Percentiles rank a stretch among this genome's conserved stretches.
These are phyloP conservation scores for Cordyceps fumosorosea DNA, from an alignment of 2,329 filamentous ascomycete species.

Conservation along the genomic window DNA sequence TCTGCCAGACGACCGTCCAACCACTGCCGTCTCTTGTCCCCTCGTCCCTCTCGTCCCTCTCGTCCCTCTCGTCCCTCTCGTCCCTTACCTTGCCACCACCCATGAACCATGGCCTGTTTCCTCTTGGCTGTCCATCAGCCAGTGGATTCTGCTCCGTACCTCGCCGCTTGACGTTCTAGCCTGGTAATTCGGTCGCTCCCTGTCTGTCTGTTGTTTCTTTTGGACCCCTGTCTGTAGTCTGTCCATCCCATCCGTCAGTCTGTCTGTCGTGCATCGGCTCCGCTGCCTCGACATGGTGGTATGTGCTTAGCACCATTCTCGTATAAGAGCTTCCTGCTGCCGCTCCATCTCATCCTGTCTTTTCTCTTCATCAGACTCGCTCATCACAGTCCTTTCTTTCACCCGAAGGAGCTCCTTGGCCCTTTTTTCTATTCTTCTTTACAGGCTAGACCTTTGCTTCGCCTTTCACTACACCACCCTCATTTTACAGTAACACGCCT, in stretches of 20 bases:
- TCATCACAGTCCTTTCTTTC: constrained; percentile 11
- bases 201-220: constrained; percentile 15
- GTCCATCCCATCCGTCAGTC: neutral
- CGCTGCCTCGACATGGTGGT: constrained; percentile 5
- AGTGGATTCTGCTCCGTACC: constrained; percentile 1
- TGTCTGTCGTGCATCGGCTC: neutral
- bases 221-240: constrained; percentile 16
- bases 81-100: neutral
- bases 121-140: constrained; percentile 8
- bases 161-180: constrained; percentile 14
- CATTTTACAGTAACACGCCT: constrained; percentile 19
- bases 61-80: neutral
- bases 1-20: neutral
- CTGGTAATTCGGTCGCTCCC: constrained; percentile 24
- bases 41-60: neutral
- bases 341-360: constrained; percentile 1
- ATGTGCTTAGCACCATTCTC: constrained; percentile 3
- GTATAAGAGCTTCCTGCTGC: constrained; percentile 12
- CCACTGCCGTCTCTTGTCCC: neutral
- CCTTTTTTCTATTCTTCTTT: constrained; percentile 19
- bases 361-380: constrained; percentile 11
- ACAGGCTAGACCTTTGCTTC: constrained; percentile 31
- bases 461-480: constrained; percentile 5
- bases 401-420: neutral
- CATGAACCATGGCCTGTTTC: constrained; percentile 21